phyloP scores from a whole-genome alignment of 2,329 filamentous ascomycete species.

The Alternaria sp. region DNA sequence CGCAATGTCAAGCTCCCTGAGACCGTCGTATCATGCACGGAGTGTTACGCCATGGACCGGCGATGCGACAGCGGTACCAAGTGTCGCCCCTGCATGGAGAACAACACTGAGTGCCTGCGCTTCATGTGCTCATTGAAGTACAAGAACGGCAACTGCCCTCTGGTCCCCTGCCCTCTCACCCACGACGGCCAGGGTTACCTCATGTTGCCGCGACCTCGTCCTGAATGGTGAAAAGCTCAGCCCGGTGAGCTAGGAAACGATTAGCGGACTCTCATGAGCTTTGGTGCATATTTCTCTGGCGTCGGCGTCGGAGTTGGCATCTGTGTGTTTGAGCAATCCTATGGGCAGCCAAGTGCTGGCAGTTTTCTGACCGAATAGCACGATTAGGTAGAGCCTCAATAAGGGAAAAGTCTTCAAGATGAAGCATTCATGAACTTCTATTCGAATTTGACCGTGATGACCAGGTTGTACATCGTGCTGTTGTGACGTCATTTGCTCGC shows the following conservation, averaged over 20 bases:
- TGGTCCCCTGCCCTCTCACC: conserved; percentile 26
- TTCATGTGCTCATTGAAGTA: conserved; percentile 40
- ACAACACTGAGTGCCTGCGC: conserved; percentile 25
- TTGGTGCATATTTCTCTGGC: neutral
- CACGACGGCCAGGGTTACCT: conserved; percentile 32
- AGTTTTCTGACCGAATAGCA: neutral
- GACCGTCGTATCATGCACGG: conserved; percentile 31
- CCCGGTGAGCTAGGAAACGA: neutral
- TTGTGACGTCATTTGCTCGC: neutral
- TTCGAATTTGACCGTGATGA: neutral
- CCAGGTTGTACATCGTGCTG: neutral
- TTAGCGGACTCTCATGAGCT: neutral
- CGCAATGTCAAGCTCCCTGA: conserved; percentile 24
- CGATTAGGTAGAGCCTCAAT: neutral
- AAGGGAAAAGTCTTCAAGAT: neutral
- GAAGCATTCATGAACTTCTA: neutral
- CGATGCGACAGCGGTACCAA: conserved; percentile 28
- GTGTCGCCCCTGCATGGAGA: conserved; percentile 34
- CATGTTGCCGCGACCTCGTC: conserved; percentile 11
- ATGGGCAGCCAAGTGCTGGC: neutral
- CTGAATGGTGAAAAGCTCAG: conserved; percentile 21
- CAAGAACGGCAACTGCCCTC: conserved; percentile 27
- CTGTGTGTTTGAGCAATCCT: neutral
- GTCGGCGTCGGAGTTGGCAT: neutral
- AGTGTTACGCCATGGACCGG: conserved; percentile 36